A percentile compares a stretch with the other conserved stretches of the same genome.
These are phyloP conservation scores for Isatis tinctoria DNA, from an alignment of 345 rosid species.

Conservation along the genomic window DNA sequence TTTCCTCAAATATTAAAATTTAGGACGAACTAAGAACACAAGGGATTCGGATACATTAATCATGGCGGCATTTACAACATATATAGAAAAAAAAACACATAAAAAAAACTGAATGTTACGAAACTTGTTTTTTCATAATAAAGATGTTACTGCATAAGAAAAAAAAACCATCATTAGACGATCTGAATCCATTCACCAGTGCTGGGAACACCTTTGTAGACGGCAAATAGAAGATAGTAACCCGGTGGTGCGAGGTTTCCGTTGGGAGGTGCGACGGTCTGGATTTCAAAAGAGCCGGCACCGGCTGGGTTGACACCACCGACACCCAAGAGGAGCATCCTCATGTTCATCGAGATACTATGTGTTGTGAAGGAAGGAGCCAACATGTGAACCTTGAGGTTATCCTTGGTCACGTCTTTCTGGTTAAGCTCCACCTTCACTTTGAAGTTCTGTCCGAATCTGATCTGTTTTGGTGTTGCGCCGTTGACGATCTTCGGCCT, in stretches of 20 bases:
- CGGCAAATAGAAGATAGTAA: constrained; percentile 49
- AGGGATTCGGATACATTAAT: not conserved
- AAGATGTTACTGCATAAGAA: constrained; percentile 12
- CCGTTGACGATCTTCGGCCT: constrained; percentile 35
- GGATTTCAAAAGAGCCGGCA: constrained; percentile 15
- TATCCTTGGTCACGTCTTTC: not conserved
- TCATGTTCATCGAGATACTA: constrained; percentile 63
- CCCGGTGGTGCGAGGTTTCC: constrained; percentile 55
- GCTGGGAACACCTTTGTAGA: constrained; percentile 54
- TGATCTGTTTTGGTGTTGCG: constrained; percentile 12
- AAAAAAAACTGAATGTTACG: not conserved
- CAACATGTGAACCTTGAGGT: constrained; percentile 43
- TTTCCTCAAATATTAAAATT: not conserved
- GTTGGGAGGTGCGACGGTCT: constrained; percentile 35
- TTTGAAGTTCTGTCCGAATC: constrained; percentile 25
- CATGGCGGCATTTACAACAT: constrained; percentile 2
- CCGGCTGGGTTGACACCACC: constrained; percentile 4
- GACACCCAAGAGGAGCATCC: constrained; percentile 40
- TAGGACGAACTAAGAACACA: not conserved
- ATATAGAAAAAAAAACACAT: not conserved
- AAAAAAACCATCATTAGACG: constrained; percentile 20
- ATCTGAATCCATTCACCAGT: constrained; percentile 49
- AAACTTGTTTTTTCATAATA: not conserved
- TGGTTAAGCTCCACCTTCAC: constrained; percentile 25
- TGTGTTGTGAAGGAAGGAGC: constrained; percentile 73